Evolutionary conservation across 805 yeast species (phyloP), one percentile per base, ranked within the genome.

Genomic region (Blastobotrys terrestris): DNA sequence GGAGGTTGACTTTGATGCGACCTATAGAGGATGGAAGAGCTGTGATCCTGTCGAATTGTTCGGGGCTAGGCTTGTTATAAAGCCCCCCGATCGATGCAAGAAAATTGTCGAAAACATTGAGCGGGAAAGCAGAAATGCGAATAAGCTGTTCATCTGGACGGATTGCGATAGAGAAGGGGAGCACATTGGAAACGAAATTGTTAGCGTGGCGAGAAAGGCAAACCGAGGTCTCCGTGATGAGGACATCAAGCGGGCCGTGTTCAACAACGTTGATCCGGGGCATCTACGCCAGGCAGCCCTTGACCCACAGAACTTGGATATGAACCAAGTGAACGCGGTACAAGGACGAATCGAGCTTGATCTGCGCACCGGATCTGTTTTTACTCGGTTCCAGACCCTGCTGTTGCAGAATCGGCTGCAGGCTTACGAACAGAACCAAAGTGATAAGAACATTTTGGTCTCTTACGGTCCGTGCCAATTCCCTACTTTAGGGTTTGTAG

Each of bases 91-190:
- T 53, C 72, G 70, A 31, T 75, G 75, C 53, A 60, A 59, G 54
- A 71, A 70, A 31, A 76, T 89, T 19, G 84, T 84, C 2, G 68
- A 72, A 8, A 94, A 92, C 63, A 88, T 94, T 48, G 67, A 77
- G 31, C 67, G 67, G 2, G 89, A 89, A 63, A 86, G 90, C 3
- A 66, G 83, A 42, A 63, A 62, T 16, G 79, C 87, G 3, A 78
- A 81, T 50, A 71, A 72, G 41, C 69, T 94, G 51, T 87, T 89
- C 87, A 88, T 94, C 5, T 94, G 99, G 98, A 94, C 99, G 0
- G 99, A 94, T 76, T 94, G 99, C 69, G 98, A 91, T 75, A 74
- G 97, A 39, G 98, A 91, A 66, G 98, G 98, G 1, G 98, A 91
- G 66, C 85, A 82, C 67, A 91, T 91, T 53, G 98, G 97, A 0